Conservation (phyloP, 225 moss, liverwort and hornwort genomes). For the Sphagnum tenellum region DNA sequence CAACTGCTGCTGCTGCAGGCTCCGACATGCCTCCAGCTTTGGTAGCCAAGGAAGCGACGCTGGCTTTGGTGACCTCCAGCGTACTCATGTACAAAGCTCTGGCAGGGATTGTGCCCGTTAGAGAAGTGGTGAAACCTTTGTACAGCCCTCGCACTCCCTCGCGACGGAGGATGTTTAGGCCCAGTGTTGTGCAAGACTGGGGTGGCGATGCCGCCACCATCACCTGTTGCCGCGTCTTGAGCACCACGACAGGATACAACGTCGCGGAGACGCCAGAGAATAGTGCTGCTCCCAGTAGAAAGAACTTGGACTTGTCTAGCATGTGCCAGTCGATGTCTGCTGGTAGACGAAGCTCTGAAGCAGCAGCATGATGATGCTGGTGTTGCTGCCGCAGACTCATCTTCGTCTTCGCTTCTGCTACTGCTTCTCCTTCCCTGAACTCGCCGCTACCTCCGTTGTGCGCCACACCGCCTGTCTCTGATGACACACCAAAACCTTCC, state of each 20-base stretch:
- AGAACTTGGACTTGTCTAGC: slow-evolving; percentile 57
- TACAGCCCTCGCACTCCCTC: slow-evolving; percentile 46
- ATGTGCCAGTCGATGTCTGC: slow-evolving; percentile 66
- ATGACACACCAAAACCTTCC: background rate
- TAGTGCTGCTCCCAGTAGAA: slow-evolving; percentile 49
- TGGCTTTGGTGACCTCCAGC: slow-evolving; percentile 42
- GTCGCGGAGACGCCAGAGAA: slow-evolving; percentile 53
- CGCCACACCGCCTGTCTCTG: no score
- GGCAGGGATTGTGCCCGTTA: slow-evolving; percentile 49
- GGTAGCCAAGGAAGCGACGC: slow-evolving; percentile 24
- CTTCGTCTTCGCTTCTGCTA: background rate
- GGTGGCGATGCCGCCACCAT: slow-evolving; percentile 25
- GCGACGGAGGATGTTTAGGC: slow-evolving; percentile 28
- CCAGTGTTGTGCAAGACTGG: slow-evolving; percentile 39
- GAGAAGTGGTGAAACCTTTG: slow-evolving; percentile 49
- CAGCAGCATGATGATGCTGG: slow-evolving; percentile 15
- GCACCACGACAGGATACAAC: slow-evolving; percentile 44
- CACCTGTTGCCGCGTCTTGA: slow-evolving; percentile 52
- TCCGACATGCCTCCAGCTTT: slow-evolving; percentile 46
- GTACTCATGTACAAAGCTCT: slow-evolving; percentile 58
- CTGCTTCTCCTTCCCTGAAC: background rate
- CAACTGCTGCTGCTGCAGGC: slow-evolving; percentile 42
- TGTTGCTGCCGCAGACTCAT: slow-evolving; percentile 50
- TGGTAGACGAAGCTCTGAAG: slow-evolving; percentile 51
- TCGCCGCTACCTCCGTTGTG: no score